Percentiles rank a stretch among this genome's conserved stretches.
phyloP scores from a whole-genome alignment of 2,329 filamentous ascomycete species.

The Knoxdaviesia capensis region DNA sequence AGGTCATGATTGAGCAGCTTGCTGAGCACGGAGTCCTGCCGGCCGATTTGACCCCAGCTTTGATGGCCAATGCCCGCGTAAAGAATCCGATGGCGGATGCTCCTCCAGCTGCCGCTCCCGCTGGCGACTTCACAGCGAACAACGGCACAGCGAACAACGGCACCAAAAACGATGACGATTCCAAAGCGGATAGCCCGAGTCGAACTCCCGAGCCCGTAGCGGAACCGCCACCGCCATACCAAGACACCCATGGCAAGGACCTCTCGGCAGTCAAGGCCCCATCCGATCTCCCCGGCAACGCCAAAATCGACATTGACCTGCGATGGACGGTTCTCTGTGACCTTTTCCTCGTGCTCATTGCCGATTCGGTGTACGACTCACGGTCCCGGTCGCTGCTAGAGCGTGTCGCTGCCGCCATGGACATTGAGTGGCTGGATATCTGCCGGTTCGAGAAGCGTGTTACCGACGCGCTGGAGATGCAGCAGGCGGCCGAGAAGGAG shows the following conservation, averaged over 20 bases:
- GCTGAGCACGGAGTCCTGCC: slow-evolving; percentile 80
- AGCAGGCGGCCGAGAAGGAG: slow-evolving; percentile 81
- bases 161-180: background rate
- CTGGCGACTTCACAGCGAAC: slow-evolving; percentile 3
- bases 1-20: slow-evolving; percentile 97
- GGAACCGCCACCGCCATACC: slow-evolving; percentile 36
- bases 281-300: slow-evolving; percentile 59
- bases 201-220: slow-evolving; percentile 20
- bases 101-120: slow-evolving; percentile 2
- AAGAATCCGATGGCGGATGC: slow-evolving; percentile 68
- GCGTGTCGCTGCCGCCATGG: slow-evolving; percentile 58
- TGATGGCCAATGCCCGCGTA: slow-evolving; percentile 84
- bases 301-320: slow-evolving; percentile 85
- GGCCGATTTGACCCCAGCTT: slow-evolving; percentile 58
- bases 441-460: slow-evolving; percentile 94
- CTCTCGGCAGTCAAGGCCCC: slow-evolving; percentile 65
- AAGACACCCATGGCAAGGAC: slow-evolving; percentile 45
- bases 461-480: slow-evolving; percentile 93
- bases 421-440: slow-evolving; percentile 79
- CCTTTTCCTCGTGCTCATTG: slow-evolving; percentile 83
- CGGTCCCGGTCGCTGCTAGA: slow-evolving; percentile 73
- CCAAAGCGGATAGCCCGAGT: slow-evolving; percentile 1
- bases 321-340: slow-evolving; percentile 96
- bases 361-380: slow-evolving; percentile 84
- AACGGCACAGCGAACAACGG: slow-evolving; percentile 2